Evolutionary conservation across 2,329 filamentous ascomycete genomes (phyloP), one percentile per base, ranked within the genome.

Genomic region (Neonectria faginata): DNA sequence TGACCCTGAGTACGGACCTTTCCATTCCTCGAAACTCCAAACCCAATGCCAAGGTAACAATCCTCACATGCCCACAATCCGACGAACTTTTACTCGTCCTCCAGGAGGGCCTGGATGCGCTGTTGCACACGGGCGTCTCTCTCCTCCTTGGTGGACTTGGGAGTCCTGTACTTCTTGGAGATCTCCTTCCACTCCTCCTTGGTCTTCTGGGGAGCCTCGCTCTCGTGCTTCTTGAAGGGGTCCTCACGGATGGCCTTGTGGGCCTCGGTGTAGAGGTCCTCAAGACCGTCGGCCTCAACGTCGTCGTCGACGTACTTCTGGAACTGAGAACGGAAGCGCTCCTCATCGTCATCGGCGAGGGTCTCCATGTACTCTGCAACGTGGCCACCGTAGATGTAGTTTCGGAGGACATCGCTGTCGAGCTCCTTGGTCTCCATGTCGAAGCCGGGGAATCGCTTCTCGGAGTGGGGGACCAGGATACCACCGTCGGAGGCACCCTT

Each of bases 341-440:
- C 96, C 92, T 99, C 96, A 81, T 99, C 96, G 81, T 99, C 96
- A 79, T 99, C 96, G 85, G 96, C 96, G 73, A 99, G 92, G 65
- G 92, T 96, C 91, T 99, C 96, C 96, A 99, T 99, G 91, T 99
- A 99, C 90, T 99, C 96, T 76, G 95, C 94, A 73, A 99, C 93
- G 90, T 99, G 96, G 69, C 96, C 95, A 80, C 89, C 96, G 84
- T 93, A 95, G 89, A 99, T 99, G 92, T 99, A 99, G 88, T 94
- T 97, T 89, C 95, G 94, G 81, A 99, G 93, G 75, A 89, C 92
- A 84, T 99, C 96, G 78, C 94, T 89, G 78, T 99, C 96, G 78
- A 99, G 93, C 89, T 98, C 95, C 92, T 99, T 94, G 83, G 86
- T 85, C 88, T 99, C 96, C 33, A 97, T 92, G 82, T 99, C 96